Evolutionary conservation across 179 eudicot genomes (phyloP).

Genomic region (Silene vulgaris): DNA sequence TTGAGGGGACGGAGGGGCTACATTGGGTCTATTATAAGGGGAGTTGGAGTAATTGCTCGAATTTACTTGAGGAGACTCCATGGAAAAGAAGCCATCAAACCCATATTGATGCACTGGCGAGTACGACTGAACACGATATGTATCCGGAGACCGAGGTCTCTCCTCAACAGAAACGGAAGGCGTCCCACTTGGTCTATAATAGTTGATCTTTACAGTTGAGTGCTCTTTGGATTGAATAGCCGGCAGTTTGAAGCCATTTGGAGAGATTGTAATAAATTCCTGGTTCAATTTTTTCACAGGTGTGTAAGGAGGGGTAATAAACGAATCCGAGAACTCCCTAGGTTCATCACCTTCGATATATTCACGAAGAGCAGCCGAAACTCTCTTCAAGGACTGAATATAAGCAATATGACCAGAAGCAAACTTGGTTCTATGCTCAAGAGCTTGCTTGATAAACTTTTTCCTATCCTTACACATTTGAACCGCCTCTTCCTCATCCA

Average conservation of each 20-base stretch:
- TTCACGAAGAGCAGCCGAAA: constrained; percentile 76
- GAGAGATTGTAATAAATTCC: constrained; percentile 63
- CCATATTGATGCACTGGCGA: constrained; percentile 60
- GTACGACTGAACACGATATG: constrained; percentile 52
- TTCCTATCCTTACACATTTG: constrained; percentile 83
- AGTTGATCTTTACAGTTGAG: constrained; percentile 55
- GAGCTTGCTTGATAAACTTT: constrained; percentile 81
- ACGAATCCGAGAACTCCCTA: constrained; percentile 68
- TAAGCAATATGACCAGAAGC: constrained; percentile 85
- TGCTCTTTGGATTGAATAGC: constrained; percentile 43
- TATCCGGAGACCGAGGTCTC: constrained; percentile 74
- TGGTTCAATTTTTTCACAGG: constrained; percentile 52
- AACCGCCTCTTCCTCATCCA: constrained; percentile 92
- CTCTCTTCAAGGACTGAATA: constrained; percentile 66
- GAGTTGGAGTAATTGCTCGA: constrained; percentile 47
- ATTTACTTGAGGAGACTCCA: constrained; percentile 61
- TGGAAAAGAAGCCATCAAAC: constrained; percentile 59
- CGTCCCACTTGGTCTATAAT: constrained; percentile 63
- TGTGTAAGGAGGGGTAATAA: constrained; percentile 46
- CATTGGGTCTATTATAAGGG: constrained; percentile 47
- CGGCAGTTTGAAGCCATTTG: constrained; percentile 57
- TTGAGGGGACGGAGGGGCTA: constrained; percentile 75
- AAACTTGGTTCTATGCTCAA: constrained; percentile 64
- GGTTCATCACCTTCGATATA: constrained; percentile 83
- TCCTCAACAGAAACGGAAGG: constrained; percentile 68